Evolutionary conservation across 2,329 filamentous ascomycete genomes (phyloP), one percentile per base, ranked within the genome.

Genomic region (Ploettnerulaceae sp.): DNA sequence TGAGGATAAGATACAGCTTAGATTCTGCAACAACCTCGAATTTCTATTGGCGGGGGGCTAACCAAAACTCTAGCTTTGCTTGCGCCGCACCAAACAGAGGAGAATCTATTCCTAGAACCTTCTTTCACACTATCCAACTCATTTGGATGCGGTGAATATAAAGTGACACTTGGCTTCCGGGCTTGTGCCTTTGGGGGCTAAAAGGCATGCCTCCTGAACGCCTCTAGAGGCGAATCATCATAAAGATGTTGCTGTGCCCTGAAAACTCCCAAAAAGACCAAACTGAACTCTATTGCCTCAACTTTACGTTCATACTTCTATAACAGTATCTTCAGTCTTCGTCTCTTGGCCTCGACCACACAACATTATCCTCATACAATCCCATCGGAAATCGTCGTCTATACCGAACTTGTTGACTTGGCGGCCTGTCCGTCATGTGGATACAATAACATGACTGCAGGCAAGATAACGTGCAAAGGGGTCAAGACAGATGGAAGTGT

Each of bases 371-470:
- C 17, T 38, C 35, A 35, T 17, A 35, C 20, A 35, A 35, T 35
- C 7, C 12, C 35, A 22, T n/a, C 25, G 21, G 5, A 17, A 21
- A 38, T 24, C 35, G 17, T 38, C 21, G 25, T 38, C 17, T 38
- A 38, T 38, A 38, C 7, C 12, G 35, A 38, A 21, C 35, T 38
- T 24, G 35, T 38, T 21, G 21, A 38, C 21, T 38, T 7, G 12
- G 35, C 35, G 35, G 21, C 17, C 35, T 38, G 21, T 25, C 35
- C 35, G 21, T 22, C 17, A 38, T 38, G 35, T 38, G 17, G 12
- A 38, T 38, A 24, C 21, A 38, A 38, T 38, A 38, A 38, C 21
- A 38, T 38, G 21, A 38, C n/a, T n/a, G n/a, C 35, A 21, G 35
- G 35, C 35, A 38, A 38, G 35, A 38, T 6, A 38, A 38, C 35